A percentile compares a stretch with the other conserved stretches of the same genome.
phyloP scores from a whole-genome alignment of 352 stramenopile genomes.

The Hyphochytrium catenoides region DNA sequence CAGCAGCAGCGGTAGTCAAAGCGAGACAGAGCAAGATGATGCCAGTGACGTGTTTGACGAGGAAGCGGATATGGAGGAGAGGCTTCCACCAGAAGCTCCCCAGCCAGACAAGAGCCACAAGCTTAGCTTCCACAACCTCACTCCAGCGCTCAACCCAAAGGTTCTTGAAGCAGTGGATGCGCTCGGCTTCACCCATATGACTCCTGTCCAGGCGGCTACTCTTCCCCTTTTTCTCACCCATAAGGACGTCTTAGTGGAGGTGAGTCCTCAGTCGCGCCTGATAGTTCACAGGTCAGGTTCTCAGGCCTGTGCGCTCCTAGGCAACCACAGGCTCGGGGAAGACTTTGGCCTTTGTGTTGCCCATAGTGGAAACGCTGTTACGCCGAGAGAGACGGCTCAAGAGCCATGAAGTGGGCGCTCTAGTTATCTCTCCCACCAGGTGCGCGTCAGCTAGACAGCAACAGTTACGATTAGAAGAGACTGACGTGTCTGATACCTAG shows the following conservation, averaged over 20 bases:
- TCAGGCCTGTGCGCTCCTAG: no score
- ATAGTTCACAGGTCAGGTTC: no score
- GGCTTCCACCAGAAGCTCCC: neutral
- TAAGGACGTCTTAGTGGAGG: slow-evolving; percentile 80
- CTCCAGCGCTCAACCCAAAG: slow-evolving; percentile 36
- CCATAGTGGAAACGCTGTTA: slow-evolving; percentile 69
- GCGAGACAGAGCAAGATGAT: no score
- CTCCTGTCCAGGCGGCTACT: slow-evolving; percentile 66
- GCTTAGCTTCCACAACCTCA: slow-evolving; percentile 58
- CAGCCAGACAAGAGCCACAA: neutral
- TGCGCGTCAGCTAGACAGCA: neutral
- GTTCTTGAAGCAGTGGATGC: slow-evolving; percentile 36
- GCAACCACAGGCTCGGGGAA: slow-evolving; percentile 84
- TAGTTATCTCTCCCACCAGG: no score
- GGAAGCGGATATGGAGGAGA: no score
- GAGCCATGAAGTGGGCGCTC: slow-evolving; percentile 25
- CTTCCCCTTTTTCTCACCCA: slow-evolving; percentile 77
- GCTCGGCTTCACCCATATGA: slow-evolving; percentile 66
- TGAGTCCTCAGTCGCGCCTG: no score
- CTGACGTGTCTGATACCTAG: slow-evolving; percentile 16
- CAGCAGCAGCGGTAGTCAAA: no score
- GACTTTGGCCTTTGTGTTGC: slow-evolving; percentile 80
- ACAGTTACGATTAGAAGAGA: slow-evolving; percentile 7
- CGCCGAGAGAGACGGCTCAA: slow-evolving; percentile 14
- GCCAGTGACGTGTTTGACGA: no score